Conservation (phyloP, 2,329 filamentous ascomycete genomes). For the Ploettnerulaceae sp. region DNA sequence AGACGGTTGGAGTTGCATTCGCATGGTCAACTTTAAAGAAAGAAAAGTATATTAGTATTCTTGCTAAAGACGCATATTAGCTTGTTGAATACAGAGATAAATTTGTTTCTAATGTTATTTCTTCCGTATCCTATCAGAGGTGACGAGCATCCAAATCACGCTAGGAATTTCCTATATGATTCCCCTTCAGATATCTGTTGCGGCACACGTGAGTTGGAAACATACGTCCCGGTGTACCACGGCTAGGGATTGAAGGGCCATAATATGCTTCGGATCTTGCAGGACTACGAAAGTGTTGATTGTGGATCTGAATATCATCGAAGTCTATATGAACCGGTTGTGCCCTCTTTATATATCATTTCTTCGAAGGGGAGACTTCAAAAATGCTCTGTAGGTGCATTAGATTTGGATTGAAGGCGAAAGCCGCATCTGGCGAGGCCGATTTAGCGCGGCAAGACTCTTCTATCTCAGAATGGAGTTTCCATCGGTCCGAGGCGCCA, state of each 20-base stretch:
- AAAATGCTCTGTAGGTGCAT: constrained; percentile 13
- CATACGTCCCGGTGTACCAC: too few relatives aligned
- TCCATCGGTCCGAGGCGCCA: constrained; percentile 9
- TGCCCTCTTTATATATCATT: not conserved
- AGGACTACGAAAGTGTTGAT: not conserved
- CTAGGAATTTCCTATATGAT: not conserved
- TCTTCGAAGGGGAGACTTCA: not conserved
- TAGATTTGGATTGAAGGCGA: constrained; percentile 6
- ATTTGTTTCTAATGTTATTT: constrained; percentile 6
- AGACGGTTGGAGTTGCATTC: too few relatives aligned
- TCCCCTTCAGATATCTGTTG: too few relatives aligned
- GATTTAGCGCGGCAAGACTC: not conserved
- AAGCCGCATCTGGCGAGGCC: constrained; percentile 1
- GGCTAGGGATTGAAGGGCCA: not conserved
- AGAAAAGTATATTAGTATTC: too few relatives aligned
- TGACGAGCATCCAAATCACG: not conserved
- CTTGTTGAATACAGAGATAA: too few relatives aligned
- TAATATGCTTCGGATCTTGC: not conserved
- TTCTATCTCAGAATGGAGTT: constrained; percentile 6
- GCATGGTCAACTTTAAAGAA: too few relatives aligned
- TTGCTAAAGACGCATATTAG: too few relatives aligned
- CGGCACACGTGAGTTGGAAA: too few relatives aligned
- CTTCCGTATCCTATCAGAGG: constrained; percentile 2
- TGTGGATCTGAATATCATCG: not conserved
- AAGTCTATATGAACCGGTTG: not conserved